Conservation (phyloP, 108 stramenopile genomes). For the Halocafeteria seosinensis region DNA sequence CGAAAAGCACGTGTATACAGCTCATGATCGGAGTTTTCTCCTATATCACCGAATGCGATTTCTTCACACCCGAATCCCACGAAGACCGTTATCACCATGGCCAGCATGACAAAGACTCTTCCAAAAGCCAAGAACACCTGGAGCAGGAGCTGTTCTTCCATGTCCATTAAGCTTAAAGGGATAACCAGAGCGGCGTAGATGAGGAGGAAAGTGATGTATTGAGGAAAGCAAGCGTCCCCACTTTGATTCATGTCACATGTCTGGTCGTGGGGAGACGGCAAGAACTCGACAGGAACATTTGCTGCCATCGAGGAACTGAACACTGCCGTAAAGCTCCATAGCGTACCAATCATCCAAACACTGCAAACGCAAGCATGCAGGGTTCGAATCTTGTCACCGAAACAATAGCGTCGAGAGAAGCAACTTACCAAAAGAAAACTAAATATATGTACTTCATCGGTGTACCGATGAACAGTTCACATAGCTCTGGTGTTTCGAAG, state of each 20-base stretch:
- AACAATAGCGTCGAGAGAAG: no score
- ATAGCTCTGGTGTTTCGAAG: no score
- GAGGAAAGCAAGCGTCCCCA: neutral
- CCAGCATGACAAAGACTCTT: slow-evolving; percentile 11
- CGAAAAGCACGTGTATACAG: neutral
- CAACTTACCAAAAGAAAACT: no score
- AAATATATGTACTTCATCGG: no score
- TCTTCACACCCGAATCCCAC: neutral
- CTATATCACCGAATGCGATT: neutral
- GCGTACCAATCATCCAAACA: neutral
- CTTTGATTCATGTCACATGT: neutral
- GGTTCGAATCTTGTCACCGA: neutral
- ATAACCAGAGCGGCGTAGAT: slow-evolving; percentile 19
- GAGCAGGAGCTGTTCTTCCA: slow-evolving; percentile 15
- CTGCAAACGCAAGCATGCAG: neutral
- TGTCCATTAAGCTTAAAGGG: slow-evolving; percentile 17
- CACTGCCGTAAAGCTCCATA: neutral
- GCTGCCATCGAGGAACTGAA: neutral
- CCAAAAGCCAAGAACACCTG: slow-evolving; percentile 10
- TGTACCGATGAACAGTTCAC: no score
- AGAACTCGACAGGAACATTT: neutral
- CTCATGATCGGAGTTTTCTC: neutral
- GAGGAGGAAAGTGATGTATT: slow-evolving; percentile 10
- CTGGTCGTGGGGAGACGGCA: neutral
- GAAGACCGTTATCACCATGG: slow-evolving; percentile 9